A percentile compares a stretch with the other conserved stretches of the same genome.
Conservation (phyloP, 176 grass and related monocot species). For the Triticum turgidum region DNA sequence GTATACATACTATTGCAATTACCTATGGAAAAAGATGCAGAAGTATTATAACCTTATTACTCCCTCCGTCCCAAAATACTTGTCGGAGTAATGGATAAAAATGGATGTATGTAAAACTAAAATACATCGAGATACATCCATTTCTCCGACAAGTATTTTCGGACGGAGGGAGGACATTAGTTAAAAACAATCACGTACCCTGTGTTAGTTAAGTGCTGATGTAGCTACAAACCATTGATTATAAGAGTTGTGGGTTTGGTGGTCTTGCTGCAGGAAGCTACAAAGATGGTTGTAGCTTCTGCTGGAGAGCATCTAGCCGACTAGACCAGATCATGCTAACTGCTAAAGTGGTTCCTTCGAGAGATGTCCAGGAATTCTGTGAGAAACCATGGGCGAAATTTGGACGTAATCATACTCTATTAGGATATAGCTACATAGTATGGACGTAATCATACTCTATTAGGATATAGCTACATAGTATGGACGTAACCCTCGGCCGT, state of each 20-base stretch:
- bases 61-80: no score
- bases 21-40: no score
- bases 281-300: neutral
- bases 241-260: neutral
- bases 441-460: neutral
- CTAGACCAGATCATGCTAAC: neutral
- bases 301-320: neutral
- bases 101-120: no score
- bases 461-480: neutral
- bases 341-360: neutral
- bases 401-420: neutral
- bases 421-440: neutral
- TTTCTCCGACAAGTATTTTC: no score
- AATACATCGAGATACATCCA: no score
- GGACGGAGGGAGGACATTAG: no score
- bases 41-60: no score
- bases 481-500: neutral
- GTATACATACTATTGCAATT: neutral
- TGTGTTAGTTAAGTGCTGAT: neutral
- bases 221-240: neutral
- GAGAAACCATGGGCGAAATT: neutral
- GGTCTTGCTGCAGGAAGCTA: conserved; percentile 1
- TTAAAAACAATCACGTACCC: neutral
- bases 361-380: neutral
- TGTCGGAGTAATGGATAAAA: no score